A percentile compares a stretch with the other conserved stretches of the same genome.
Conservation (phyloP, 345 rosid genomes). For the Triadica sebifera region DNA sequence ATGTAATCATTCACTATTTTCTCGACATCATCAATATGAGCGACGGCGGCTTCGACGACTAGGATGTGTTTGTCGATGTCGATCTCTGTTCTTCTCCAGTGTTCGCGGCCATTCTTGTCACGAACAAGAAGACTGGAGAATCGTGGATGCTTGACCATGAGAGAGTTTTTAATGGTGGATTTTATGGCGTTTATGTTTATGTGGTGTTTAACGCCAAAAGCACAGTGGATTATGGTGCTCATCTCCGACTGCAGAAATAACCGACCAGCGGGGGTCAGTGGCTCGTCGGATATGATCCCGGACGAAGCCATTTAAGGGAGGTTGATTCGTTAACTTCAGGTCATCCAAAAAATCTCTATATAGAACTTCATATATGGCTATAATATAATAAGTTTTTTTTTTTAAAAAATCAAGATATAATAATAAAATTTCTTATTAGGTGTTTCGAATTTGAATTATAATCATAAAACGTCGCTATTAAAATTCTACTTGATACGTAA, state of each 20-base stretch:
- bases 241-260: conserved; percentile 46
- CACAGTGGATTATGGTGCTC: conserved; percentile 51
- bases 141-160: conserved; percentile 49
- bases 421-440: no score
- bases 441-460: no score
- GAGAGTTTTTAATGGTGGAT: conserved; percentile 26
- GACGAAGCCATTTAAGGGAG: conserved; percentile 14
- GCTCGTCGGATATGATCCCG: conserved; percentile 33
- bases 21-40: conserved; percentile 4
- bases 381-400: no score
- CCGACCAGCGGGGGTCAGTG: conserved; percentile 55
- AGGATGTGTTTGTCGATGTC: conserved; percentile 43
- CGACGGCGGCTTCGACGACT: conserved; percentile 12
- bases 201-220: conserved; percentile 32
- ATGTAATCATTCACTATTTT: conserved; percentile 39
- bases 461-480: no score
- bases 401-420: no score
- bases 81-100: conserved; percentile 45
- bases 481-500: no score
- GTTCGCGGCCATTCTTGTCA: conserved; percentile 42
- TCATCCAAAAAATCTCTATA: no score
- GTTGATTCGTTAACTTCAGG: no score
- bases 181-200: conserved; percentile 31
- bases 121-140: conserved; percentile 51
- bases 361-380: no score